Evolutionary conservation across 371 early-diverging fungal genomes (phyloP).

Genomic region (Mucor piriformis): DNA sequence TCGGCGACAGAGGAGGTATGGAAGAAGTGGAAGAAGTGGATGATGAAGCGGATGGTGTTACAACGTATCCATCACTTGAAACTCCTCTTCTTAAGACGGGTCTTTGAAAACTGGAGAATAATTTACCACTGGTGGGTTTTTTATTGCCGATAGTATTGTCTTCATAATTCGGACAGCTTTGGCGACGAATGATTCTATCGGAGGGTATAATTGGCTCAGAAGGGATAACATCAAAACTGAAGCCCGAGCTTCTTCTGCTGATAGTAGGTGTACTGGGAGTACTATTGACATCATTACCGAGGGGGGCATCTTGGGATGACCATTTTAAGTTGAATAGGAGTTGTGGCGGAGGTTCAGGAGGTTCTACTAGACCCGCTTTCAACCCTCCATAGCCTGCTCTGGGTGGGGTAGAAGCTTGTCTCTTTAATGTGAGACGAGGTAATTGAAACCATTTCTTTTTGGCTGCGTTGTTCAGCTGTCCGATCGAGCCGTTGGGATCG

Average conservation of each 20-base stretch:
- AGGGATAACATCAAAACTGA: background rate
- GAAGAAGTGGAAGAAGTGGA: conserved; percentile 1
- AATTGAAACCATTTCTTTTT: conserved; percentile 21
- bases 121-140: background rate
- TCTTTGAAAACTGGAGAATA: conserved; percentile 1
- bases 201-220: background rate
- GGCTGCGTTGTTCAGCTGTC: background rate
- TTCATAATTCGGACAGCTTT: conserved; percentile 3
- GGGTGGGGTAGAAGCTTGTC: conserved; percentile 14
- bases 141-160: background rate
- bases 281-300: background rate
- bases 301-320: conserved; percentile 11
- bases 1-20: background rate
- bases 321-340: conserved; percentile 22
- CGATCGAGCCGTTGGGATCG: background rate
- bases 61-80: background rate
- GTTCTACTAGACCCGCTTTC: conserved; percentile 21
- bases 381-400: conserved; percentile 9
- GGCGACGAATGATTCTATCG: background rate
- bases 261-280: conserved; percentile 8
- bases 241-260: conserved; percentile 1
- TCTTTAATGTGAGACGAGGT: conserved; percentile 13
- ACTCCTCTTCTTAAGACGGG: background rate
- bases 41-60: background rate
- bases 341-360: conserved; percentile 28